Conservation (phyloP, 176 grass and related monocot genomes). For the Poa annua region DNA sequence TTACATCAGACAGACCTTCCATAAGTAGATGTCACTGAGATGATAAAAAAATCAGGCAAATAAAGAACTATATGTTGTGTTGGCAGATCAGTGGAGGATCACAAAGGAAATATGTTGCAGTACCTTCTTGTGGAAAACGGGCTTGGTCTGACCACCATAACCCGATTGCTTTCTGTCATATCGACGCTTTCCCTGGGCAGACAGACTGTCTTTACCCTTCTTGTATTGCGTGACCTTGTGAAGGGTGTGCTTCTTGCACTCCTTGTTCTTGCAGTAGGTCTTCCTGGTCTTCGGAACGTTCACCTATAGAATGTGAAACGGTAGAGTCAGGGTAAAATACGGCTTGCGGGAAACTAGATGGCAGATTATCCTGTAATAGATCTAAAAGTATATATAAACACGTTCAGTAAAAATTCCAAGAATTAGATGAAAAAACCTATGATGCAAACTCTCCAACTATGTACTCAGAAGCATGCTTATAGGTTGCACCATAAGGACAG, state of each 20-base stretch:
- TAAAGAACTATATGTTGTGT: background rate
- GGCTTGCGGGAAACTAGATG: background rate
- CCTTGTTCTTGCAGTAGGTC: conserved; percentile 98
- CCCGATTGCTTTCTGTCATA: conserved; percentile 95
- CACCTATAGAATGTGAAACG: conserved; percentile 48
- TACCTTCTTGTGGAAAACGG: conserved; percentile 98
- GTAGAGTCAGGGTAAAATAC: background rate
- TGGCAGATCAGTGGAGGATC: background rate
- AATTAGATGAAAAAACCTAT: background rate
- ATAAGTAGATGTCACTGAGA: background rate
- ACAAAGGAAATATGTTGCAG: background rate
- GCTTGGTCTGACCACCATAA: conserved; percentile 97
- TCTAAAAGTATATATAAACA: background rate
- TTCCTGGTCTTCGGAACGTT: conserved; percentile 97
- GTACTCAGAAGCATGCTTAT: conserved; percentile 39
- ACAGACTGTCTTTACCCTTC: conserved; percentile 92
- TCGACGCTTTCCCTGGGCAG: conserved; percentile 90
- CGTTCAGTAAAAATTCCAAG: background rate
- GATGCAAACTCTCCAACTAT: background rate
- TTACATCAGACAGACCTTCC: background rate
- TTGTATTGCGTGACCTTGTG: conserved; percentile 98
- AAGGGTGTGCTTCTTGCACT: conserved; percentile 92
- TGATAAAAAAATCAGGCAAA: background rate
- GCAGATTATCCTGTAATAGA: too few relatives aligned
- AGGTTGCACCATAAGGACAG: conserved; percentile 37